Evolutionary conservation across 768 basidiomycete species (phyloP), one percentile per base, ranked within the genome.

Genomic region (Macrocybe gigantea): DNA sequence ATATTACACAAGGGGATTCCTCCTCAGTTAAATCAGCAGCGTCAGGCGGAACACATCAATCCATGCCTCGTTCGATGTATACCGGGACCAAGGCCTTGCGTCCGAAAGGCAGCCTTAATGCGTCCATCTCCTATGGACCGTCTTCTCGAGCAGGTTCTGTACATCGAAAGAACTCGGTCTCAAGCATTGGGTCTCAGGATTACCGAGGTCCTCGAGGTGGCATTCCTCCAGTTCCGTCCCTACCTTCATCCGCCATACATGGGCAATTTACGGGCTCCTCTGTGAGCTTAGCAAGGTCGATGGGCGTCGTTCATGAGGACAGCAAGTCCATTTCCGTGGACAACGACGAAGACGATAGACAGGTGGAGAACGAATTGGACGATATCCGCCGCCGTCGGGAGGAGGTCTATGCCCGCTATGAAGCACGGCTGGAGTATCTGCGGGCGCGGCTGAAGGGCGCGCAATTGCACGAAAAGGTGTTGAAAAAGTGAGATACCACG

Each of bases 381-480:
- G 86, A 88, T 46, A 82, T 92, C 49, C 77, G 83, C 47, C 62
- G 78, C 51, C 73, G 86, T 52, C 70, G 85, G 34, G 80, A 78
- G 47, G 88, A 89, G 56, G 85, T 92, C 31, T 75, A 74, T 33
- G 70, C 67, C 53, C 77, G 88, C 54, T 92, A 92, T 57, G 83
- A 86, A 47, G 77, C 77, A 33, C 80, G 88, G 41, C 62, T 92
- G 58, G 88, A 89, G 53, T 92, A 87, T 60, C 67, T 92, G 55
- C 78, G 85, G 33, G 89, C 89, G 34, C 85, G 86, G 65, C 60
- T 92, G 60, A 90, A 89, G 66, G 84, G 85, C 13, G 89, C 88
- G 1, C 85, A 90, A 66, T 61, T 92, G 58, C 86, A 85, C 53
- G 90, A 92, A 69, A 88, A 88, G 62, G 65, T 92, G 55, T 54